phyloP scores from a whole-genome alignment of 176 grass and related monocot species.

The Avena sativa region DNA sequence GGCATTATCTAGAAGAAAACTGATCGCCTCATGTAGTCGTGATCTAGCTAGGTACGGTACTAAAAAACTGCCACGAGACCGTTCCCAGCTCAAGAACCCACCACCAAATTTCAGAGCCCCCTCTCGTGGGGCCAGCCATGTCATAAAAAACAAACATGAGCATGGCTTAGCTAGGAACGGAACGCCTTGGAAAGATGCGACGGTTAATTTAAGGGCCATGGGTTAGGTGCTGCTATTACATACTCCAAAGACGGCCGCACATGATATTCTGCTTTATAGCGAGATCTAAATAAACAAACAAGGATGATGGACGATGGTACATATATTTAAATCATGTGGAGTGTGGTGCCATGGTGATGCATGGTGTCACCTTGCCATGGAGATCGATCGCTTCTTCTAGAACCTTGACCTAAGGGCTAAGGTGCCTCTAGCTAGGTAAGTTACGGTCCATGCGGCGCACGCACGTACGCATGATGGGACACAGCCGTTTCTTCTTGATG shows the following conservation, averaged over 20 bases:
- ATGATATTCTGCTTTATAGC: slow-evolving; percentile 1
- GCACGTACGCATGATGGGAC: neutral
- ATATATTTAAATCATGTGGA: slow-evolving; percentile 9
- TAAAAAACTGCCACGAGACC: neutral
- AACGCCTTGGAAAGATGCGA: neutral
- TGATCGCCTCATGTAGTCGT: neutral
- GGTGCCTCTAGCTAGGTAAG: neutral
- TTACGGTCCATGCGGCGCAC: neutral
- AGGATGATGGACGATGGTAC: neutral
- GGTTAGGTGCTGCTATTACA: neutral
- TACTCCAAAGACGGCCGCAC: neutral
- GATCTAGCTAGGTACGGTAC: neutral
- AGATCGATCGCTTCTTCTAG: slow-evolving; percentile 41
- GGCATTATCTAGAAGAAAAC: neutral
- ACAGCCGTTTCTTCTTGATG: neutral
- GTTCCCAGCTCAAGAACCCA: slow-evolving; percentile 10
- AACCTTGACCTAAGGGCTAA: slow-evolving; percentile 7
- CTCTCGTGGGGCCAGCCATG: neutral
- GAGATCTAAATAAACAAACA: neutral
- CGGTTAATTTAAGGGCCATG: neutral
- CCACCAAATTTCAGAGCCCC: slow-evolving; percentile 33
- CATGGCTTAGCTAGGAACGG: neutral
- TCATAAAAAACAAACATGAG: neutral
- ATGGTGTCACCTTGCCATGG: neutral
- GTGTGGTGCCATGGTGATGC: neutral